Evolutionary conservation across 1,284 basidiomycete genomes (phyloP).

Genomic region (Puccinia triticina): DNA sequence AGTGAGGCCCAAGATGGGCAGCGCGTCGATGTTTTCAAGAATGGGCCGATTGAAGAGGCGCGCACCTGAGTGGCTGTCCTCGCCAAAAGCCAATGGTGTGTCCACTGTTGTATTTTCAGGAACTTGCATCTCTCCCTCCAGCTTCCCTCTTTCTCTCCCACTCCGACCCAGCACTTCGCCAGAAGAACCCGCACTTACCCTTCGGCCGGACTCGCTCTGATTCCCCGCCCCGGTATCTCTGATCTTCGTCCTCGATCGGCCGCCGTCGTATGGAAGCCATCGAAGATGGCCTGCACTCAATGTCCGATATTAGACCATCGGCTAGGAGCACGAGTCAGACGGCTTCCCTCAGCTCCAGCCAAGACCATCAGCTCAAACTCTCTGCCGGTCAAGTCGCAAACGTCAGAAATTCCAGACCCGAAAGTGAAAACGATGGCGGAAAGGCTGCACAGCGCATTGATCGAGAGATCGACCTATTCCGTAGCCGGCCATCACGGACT

Average conservation of each 20-base stretch:
- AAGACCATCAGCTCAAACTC: background rate
- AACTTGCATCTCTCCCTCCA: too few relatives aligned
- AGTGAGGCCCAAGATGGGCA: too few relatives aligned
- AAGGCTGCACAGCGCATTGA: constrained; percentile 50
- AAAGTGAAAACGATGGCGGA: constrained; percentile 17
- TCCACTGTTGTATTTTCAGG: too few relatives aligned
- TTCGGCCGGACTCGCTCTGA: background rate
- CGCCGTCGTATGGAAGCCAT: background rate
- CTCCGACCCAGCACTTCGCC: background rate
- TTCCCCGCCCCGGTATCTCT: background rate
- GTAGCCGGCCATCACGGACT: background rate
- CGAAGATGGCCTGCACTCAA: background rate
- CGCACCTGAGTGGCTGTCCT: too few relatives aligned
- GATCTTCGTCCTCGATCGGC: background rate
- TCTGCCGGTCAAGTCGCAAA: background rate
- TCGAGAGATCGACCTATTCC: constrained; percentile 48
- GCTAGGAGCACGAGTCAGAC: background rate
- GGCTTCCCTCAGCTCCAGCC: background rate
- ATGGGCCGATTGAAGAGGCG: too few relatives aligned
- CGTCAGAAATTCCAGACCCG: background rate
- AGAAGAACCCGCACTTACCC: background rate
- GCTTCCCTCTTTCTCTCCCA: too few relatives aligned
- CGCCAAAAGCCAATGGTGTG: too few relatives aligned
- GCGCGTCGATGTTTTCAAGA: too few relatives aligned
- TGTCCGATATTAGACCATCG: background rate